phyloP scores from a whole-genome alignment of 257 asterid genomes.

The Thymus quinquecostatus region DNA sequence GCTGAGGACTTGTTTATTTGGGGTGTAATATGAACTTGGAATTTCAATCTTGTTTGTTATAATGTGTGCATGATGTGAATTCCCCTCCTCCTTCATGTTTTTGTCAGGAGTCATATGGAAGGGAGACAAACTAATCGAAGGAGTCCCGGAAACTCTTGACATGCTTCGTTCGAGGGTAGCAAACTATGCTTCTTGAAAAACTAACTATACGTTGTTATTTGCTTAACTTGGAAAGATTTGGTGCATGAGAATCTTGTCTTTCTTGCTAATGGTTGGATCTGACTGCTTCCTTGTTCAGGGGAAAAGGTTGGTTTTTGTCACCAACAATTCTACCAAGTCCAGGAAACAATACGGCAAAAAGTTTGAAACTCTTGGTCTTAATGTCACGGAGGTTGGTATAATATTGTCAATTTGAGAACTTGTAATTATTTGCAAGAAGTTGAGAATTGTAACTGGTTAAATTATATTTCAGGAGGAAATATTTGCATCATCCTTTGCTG shows the following conservation, averaged over 20 bases:
- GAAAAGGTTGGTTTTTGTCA: conserved; percentile 92
- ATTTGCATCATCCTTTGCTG: conserved; percentile 98
- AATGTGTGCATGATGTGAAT: neutral
- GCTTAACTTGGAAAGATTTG: conserved; percentile 18
- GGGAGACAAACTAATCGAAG: conserved; percentile 92
- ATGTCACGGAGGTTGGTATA: conserved; percentile 72
- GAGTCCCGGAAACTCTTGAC: conserved; percentile 98
- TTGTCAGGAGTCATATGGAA: conserved; percentile 94
- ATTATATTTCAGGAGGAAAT: conserved; percentile 81
- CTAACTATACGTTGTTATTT: neutral
- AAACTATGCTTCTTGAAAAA: conserved; percentile 16
- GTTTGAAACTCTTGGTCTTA: conserved; percentile 92
- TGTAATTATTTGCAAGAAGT: conserved; percentile 1
- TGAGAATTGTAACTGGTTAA: conserved; percentile 26
- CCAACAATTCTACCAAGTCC: conserved; percentile 98
- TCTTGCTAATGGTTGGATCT: conserved; percentile 26
- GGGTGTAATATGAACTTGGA: neutral
- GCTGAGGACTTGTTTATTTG: neutral
- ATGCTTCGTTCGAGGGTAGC: conserved; percentile 88
- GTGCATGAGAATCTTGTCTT: conserved; percentile 15
- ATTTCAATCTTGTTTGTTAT: neutral
- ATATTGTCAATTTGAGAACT: conserved; percentile 18
- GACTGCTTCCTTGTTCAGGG: conserved; percentile 59
- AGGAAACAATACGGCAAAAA: conserved; percentile 95
- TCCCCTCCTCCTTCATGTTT: conserved; percentile 26